phyloP scores from a whole-genome alignment of 2,329 filamentous ascomycete species.

The Canariomyces notabilis region DNA sequence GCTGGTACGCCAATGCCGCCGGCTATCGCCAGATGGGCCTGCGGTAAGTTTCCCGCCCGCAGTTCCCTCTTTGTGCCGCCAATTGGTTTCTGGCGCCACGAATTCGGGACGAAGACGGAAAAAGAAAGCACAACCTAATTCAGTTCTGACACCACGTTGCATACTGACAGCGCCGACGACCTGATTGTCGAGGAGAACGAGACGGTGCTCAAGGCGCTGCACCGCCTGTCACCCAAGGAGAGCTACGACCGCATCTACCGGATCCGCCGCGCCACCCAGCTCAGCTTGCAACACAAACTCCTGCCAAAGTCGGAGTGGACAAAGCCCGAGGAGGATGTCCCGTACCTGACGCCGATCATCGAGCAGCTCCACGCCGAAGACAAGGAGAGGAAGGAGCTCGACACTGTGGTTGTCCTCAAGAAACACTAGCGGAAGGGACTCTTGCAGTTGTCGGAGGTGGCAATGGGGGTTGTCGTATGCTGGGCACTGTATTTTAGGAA shows the following conservation, averaged over 20 bases:
- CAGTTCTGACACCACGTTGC: no score
- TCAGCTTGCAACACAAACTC: conserved; percentile 58
- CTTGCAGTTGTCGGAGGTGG: no score
- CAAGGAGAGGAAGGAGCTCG: conserved; percentile 48
- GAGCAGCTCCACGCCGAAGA: conserved; percentile 44
- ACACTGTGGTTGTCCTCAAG: conserved; percentile 47
- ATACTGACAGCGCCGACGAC: conserved; percentile 89
- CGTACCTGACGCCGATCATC: conserved; percentile 52
- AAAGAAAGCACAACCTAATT: no score
- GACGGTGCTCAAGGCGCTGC: conserved; percentile 77
- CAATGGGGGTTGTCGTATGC: background rate
- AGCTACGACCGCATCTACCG: conserved; percentile 97
- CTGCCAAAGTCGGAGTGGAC: conserved; percentile 59
- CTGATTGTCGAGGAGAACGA: conserved; percentile 91
- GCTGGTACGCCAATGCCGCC: conserved; percentile 83
- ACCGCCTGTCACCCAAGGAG: conserved; percentile 84
- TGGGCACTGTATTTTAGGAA: background rate
- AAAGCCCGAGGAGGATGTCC: conserved; percentile 51
- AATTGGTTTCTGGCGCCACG: background rate
- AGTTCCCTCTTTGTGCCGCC: background rate
- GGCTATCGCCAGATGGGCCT: conserved; percentile 92
- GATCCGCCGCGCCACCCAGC: conserved; percentile 88
- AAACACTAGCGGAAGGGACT: no score
- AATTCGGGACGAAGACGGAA: no score
- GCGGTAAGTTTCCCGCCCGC: conserved; percentile 52